Evolutionary conservation across 2,329 filamentous ascomycete species (phyloP), one percentile per base, ranked within the genome.

Genomic region (Alternaria novae-zelandiae): DNA sequence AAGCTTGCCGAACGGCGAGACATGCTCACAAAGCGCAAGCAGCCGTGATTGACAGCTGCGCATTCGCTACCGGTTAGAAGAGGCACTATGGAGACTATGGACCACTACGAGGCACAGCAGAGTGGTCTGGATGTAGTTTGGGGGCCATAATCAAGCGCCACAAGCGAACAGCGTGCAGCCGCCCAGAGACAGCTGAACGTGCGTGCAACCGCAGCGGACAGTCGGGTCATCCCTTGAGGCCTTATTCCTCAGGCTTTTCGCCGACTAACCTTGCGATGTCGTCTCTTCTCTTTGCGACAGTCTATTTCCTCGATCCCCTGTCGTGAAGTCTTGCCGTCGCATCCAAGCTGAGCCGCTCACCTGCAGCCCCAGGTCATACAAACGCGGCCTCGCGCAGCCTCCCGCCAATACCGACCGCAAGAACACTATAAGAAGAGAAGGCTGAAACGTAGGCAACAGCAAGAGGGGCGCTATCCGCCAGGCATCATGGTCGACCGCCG

Each of bases 401-500:
- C 50, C 60, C 44, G 17, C 49, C 32, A 55, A 57, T 47, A 47
- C 23, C 47, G 44, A 30, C 41, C 21, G 59, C 44, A 28, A 54
- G 28, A 30, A n/a, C 45, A 28, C 50, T 25, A 50, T 41, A 51
- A 17, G 20, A 26, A 54, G 21, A 57, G 50, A 53, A 64, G 67
- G 62, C 70, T 70, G 70, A 69, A 72, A 69, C 46, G 12, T 12
- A 57, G 58, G 56, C 59, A 66, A 50, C 61, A 57, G 36, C 53
- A 50, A 55, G 26, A 59, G 53, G 36, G 50, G 51, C 36, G 21
- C 25, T 25, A 51, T 23, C 25, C 51, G 21, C 36, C 46, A 49
- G 62, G 41, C 65, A 61, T 45, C 55, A 79, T 78, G 75, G 70
- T 71, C 58, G 77, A 78, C 63, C 72, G 68, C 43, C 74, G 72